phyloP scores from a whole-genome alignment of 768 basidiomycete species.

The Imleria badia region DNA sequence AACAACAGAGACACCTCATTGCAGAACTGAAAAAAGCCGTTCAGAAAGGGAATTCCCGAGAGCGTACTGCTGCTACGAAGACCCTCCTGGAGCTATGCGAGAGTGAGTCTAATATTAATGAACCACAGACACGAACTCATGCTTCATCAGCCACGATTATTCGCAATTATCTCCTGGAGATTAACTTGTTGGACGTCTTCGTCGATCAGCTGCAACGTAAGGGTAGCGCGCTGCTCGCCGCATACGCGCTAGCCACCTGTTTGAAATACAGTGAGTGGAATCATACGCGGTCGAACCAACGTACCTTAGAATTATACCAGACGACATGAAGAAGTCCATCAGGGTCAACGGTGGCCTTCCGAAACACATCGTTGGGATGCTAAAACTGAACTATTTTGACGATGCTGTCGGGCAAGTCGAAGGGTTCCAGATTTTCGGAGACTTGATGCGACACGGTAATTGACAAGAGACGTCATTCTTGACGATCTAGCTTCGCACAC shows the following conservation, averaged over 20 bases:
- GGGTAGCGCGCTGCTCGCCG: constrained; percentile 16
- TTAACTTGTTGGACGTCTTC: constrained; percentile 6
- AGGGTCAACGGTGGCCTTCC: too few species aligned
- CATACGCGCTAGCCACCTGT: constrained; percentile 19
- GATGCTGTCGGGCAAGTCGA: constrained; percentile 19
- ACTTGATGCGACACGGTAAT: constrained; percentile 22
- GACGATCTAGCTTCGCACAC: neutral
- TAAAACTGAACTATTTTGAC: constrained; percentile 21
- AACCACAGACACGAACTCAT: neutral
- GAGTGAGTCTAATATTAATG: too few species aligned
- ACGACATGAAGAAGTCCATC: constrained; percentile 9
- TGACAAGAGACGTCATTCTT: neutral
- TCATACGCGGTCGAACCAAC: neutral
- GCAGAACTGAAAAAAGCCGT: constrained; percentile 4
- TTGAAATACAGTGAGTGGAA: constrained; percentile 11
- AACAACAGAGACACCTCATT: constrained; percentile 10
- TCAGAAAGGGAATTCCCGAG: constrained; percentile 1
- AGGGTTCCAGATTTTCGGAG: constrained; percentile 21
- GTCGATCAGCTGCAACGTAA: constrained; percentile 12
- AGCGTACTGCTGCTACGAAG: constrained; percentile 21
- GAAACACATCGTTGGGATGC: constrained; percentile 17
- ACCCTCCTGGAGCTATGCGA: constrained; percentile 20
- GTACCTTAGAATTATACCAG: neutral
- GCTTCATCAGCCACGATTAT: constrained; percentile 1
- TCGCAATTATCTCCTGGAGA: constrained; percentile 9